Conservation (phyloP, 768 basidiomycete genomes). For the Gelatoporia subvermispora region DNA sequence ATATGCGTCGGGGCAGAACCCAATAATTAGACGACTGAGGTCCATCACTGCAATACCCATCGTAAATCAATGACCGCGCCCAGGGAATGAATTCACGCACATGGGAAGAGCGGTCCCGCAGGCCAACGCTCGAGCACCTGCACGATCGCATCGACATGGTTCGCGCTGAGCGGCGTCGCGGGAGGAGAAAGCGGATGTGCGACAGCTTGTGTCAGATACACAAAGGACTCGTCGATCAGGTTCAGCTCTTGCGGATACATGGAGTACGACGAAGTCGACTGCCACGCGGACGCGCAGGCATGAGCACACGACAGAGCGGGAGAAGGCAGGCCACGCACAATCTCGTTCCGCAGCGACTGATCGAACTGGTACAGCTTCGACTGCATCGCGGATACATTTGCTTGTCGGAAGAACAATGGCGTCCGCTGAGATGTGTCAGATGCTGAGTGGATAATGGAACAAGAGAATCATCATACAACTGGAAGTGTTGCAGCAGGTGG, state of each 20-base stretch:
- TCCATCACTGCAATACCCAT: slow-evolving; percentile 63
- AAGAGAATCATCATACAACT: slow-evolving; percentile 13
- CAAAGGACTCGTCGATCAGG: slow-evolving; percentile 58
- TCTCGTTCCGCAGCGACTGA: slow-evolving; percentile 59
- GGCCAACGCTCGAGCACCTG: slow-evolving; percentile 75
- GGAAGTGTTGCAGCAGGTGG: slow-evolving; percentile 13
- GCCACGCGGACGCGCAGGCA: background rate
- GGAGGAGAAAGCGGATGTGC: slow-evolving; percentile 23
- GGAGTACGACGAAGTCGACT: slow-evolving; percentile 71
- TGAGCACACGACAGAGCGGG: background rate
- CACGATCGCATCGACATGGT: slow-evolving; percentile 58
- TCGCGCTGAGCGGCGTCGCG: slow-evolving; percentile 31
- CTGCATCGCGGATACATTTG: slow-evolving; percentile 73
- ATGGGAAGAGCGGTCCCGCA: slow-evolving; percentile 63
- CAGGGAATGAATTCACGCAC: slow-evolving; percentile 29
- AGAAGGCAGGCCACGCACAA: slow-evolving; percentile 40
- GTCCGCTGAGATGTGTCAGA: slow-evolving; percentile 40
- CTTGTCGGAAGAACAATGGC: slow-evolving; percentile 80
- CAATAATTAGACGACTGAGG: slow-evolving; percentile 70
- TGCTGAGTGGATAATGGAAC: background rate
- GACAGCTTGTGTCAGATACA: slow-evolving; percentile 48
- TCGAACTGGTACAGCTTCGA: slow-evolving; percentile 75
- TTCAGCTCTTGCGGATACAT: slow-evolving; percentile 62
- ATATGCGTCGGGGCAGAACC: slow-evolving; percentile 53
- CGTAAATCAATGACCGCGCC: background rate